phyloP scores from a whole-genome alignment of 2,329 filamentous ascomycete genomes.

The Colletotrichum noveboracense region DNA sequence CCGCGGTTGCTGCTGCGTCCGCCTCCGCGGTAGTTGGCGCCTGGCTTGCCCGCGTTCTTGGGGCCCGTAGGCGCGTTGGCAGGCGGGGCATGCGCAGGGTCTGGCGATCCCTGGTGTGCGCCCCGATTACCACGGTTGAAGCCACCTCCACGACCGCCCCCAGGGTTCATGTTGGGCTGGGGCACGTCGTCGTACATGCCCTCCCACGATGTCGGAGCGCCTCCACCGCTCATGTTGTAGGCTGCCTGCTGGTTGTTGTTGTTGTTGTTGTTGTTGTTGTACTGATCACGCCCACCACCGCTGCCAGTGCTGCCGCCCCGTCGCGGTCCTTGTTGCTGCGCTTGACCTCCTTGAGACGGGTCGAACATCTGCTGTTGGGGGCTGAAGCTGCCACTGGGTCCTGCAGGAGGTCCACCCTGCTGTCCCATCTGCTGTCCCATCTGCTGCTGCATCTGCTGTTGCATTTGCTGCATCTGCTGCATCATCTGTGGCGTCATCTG shows the following conservation, averaged over 20 bases:
- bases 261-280: background rate
- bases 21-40: constrained; percentile 92
- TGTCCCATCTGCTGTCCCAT: constrained; percentile 49
- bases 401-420: constrained; percentile 17
- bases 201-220: constrained; percentile 87
- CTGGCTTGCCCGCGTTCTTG: constrained; percentile 91
- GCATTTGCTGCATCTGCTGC: constrained; percentile 68
- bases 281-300: constrained; percentile 30
- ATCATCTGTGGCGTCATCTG: constrained; percentile 60
- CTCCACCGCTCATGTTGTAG: constrained; percentile 47
- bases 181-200: constrained; percentile 98
- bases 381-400: constrained; percentile 26
- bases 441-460: constrained; percentile 45
- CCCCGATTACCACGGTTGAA: constrained; percentile 36
- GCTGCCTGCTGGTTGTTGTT: constrained; percentile 20
- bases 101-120: constrained; percentile 44
- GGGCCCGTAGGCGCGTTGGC: constrained; percentile 84
- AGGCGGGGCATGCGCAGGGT: constrained; percentile 53
- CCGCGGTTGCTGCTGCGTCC: constrained; percentile 77
- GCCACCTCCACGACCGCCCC: constrained; percentile 48
- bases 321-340: constrained; percentile 24
- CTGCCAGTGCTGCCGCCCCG: constrained; percentile 26
- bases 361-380: constrained; percentile 31
- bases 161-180: constrained; percentile 71
- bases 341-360: constrained; percentile 21